Evolutionary conservation across 2,329 filamentous ascomycete genomes (phyloP).

Genomic region (Clonostachys byssicola): DNA sequence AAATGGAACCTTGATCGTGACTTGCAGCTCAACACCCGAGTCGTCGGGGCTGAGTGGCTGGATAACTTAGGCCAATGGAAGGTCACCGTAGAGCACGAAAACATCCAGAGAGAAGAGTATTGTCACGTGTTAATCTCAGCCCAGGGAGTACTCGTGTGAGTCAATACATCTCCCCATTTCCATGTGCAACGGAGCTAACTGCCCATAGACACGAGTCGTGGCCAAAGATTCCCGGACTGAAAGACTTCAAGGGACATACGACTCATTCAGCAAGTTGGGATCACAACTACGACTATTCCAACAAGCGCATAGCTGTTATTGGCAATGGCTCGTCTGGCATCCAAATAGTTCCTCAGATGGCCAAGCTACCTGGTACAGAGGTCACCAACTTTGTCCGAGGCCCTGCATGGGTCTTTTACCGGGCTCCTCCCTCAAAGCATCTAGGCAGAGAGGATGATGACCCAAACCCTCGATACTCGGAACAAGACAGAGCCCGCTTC

Average conservation of each 20-base stretch:
- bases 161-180: background rate
- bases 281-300: constrained; percentile 9
- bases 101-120: no score
- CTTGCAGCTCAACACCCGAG: constrained; percentile 39
- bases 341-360: constrained; percentile 17
- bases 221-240: constrained; percentile 38
- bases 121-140: no score
- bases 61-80: constrained; percentile 27
- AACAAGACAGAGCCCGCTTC: no score
- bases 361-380: background rate
- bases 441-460: no score
- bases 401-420: constrained; percentile 21
- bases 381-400: background rate
- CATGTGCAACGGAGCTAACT: background rate
- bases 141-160: background rate
- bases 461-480: no score
- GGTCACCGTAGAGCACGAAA: constrained; percentile 24
- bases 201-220: constrained; percentile 35
- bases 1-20: constrained; percentile 41
- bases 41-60: constrained; percentile 14
- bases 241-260: constrained; percentile 37
- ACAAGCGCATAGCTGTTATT: constrained; percentile 22
- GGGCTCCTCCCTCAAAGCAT: constrained; percentile 8
- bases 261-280: constrained; percentile 38
- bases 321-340: constrained; percentile 23